Conservation (phyloP, 345 rosid genomes). For the Arabidopsis thaliana region DNA sequence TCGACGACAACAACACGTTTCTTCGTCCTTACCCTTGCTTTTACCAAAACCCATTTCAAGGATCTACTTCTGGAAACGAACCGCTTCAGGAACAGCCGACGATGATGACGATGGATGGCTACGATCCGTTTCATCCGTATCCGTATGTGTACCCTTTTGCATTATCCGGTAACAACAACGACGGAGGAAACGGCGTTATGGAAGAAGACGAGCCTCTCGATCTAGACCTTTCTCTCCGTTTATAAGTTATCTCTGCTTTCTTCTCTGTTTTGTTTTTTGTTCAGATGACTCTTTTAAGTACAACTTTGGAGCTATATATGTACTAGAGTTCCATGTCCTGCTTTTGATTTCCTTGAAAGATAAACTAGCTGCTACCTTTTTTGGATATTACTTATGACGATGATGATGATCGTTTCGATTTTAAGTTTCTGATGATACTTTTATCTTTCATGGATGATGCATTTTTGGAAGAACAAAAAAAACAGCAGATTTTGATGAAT, state of each 20-base stretch:
- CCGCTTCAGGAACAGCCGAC: constrained; percentile 21
- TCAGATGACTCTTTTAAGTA: constrained; percentile 30
- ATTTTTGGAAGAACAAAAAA: too few relatives aligned
- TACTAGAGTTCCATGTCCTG: constrained; percentile 18
- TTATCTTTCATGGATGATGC: too few relatives aligned
- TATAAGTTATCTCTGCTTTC: constrained; percentile 16
- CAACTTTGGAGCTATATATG: constrained; percentile 33
- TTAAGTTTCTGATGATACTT: too few relatives aligned
- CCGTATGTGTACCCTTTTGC: constrained; percentile 28
- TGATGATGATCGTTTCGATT: too few relatives aligned
- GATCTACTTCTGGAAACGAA: constrained; percentile 15
- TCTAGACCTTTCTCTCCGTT: constrained; percentile 48
- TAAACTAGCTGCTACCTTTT: constrained; percentile 5
- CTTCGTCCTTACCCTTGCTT: constrained; percentile 33
- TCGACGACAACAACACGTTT: constrained; percentile 22
- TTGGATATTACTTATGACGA: background rate
- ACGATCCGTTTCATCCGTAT: constrained; percentile 30
- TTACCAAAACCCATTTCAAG: constrained; percentile 26
- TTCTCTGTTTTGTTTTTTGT: constrained; percentile 14
- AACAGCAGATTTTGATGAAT: too few relatives aligned
- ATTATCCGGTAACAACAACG: background rate
- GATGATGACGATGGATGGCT: constrained; percentile 7
- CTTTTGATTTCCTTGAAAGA: background rate
- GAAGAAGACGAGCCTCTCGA: constrained; percentile 43
- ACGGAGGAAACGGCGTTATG: background rate